Percentiles rank a stretch among this genome's conserved stretches.
Evolutionary conservation across 441 rosid species (phyloP).

Genomic region (Aleurites moluccanus): DNA sequence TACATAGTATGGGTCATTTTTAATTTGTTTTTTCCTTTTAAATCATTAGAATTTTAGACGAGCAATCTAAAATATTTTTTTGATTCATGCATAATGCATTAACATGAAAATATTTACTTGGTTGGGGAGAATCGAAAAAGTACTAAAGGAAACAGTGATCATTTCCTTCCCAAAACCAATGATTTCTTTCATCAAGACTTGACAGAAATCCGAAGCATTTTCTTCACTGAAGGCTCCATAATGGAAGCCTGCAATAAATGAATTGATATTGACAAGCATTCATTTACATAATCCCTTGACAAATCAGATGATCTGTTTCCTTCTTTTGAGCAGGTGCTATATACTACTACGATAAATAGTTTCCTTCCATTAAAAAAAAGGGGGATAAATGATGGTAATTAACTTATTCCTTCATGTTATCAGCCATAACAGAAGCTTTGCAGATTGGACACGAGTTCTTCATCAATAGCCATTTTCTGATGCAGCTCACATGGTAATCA

Average conservation of each 20-base stretch:
- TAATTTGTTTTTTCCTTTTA: no score
- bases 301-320: conserved; percentile 4
- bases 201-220: no score
- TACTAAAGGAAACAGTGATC: no score
- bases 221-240: conserved; percentile 21
- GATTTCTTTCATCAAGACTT: no score
- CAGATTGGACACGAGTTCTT: conserved; percentile 92
- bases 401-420: conserved; percentile 31
- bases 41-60: no score
- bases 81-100: no score
- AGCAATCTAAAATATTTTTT: no score
- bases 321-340: conserved; percentile 15
- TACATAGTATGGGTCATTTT: no score
- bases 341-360: conserved; percentile 25
- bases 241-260: conserved; percentile 33
- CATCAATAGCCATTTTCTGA: conserved; percentile 83
- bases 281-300: conserved; percentile 25
- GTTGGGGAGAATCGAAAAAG: no score
- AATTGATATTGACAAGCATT: conserved; percentile 15
- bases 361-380: neutral
- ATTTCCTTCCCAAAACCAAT: no score
- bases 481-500: conserved; percentile 73
- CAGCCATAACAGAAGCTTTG: conserved; percentile 60
- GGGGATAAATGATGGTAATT: conserved; percentile 3
- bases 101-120: no score